Conservation (phyloP, 768 basidiomycete species). For the Boletus sp. region DNA sequence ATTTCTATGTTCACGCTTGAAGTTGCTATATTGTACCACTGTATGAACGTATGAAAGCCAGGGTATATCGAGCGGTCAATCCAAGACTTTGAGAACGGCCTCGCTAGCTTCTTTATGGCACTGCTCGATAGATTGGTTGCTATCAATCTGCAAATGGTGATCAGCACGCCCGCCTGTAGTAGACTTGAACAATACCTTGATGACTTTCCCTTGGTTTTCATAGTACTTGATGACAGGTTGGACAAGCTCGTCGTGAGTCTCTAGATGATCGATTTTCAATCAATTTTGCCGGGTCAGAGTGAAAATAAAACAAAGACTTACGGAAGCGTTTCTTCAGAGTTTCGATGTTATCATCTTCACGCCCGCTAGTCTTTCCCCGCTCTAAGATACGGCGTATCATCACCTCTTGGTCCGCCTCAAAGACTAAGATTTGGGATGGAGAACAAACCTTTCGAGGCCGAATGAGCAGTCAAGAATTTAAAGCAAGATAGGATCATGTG, state of each 20-base stretch:
- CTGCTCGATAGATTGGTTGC: conserved; percentile 62
- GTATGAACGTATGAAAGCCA: background rate
- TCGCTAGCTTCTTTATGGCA: conserved; percentile 61
- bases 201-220: conserved; percentile 60
- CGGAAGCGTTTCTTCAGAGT: conserved; percentile 97
- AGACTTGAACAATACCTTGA: conserved; percentile 50
- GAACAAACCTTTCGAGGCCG: conserved; percentile 60
- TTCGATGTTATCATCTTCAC: conserved; percentile 92
- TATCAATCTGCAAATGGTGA: conserved; percentile 53
- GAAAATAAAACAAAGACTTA: conserved; percentile 34
- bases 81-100: conserved; percentile 51
- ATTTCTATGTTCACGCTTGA: conserved; percentile 49
- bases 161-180: background rate
- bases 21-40: background rate
- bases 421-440: conserved; percentile 80
- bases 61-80: conserved; percentile 15
- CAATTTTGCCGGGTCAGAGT: background rate
- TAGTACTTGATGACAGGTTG: conserved; percentile 95
- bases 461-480: background rate
- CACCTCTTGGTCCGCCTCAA: conserved; percentile 81
- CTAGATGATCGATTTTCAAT: conserved; percentile 34
- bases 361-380: conserved; percentile 88
- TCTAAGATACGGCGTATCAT: conserved; percentile 84
- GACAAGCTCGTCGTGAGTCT: conserved; percentile 79
- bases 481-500: background rate